Evolutionary conservation across 352 stramenopile genomes (phyloP).

Genomic region (Elongisporangium senticosum): DNA sequence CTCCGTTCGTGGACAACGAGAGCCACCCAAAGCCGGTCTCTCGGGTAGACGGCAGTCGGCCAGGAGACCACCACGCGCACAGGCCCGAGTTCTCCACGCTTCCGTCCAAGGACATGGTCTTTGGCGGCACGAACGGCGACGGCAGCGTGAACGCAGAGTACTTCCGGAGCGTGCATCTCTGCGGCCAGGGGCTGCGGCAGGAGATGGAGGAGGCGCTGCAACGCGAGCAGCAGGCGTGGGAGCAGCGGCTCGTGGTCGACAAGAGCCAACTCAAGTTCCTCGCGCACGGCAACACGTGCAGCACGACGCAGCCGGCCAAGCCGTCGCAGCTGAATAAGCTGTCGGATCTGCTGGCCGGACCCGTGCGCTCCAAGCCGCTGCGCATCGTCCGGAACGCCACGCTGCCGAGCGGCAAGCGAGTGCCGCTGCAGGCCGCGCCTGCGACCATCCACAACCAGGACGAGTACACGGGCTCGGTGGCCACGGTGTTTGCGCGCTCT

Average conservation of each 20-base stretch:
- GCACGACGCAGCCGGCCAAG: conserved; percentile 29
- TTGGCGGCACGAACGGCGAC: conserved; percentile 79
- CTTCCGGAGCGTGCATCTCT: conserved; percentile 84
- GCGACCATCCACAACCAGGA: conserved; percentile 71
- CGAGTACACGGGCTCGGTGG: conserved; percentile 44
- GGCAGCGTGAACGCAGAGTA: conserved; percentile 62
- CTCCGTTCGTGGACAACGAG: conserved; percentile 83
- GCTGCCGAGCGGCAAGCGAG: conserved; percentile 67
- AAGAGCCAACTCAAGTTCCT: conserved; percentile 80
- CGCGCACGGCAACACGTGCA: conserved; percentile 81
- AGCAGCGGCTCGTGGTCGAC: conserved; percentile 85
- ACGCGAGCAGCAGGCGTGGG: conserved; percentile 65
- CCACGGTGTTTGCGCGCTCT: conserved; percentile 43
- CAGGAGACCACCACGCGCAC: no score
- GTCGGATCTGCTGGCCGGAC: conserved; percentile 57
- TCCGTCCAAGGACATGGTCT: conserved; percentile 83
- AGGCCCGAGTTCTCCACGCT: conserved; percentile 64
- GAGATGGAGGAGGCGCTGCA: conserved; percentile 72
- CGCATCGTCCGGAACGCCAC: conserved; percentile 74
- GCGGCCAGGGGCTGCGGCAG: conserved; percentile 61
- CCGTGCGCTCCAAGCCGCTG: conserved; percentile 52
- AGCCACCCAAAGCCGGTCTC: conserved; percentile 63
- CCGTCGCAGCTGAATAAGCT: conserved; percentile 75
- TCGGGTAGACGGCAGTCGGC: conserved; percentile 12
- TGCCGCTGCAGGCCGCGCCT: conserved; percentile 49